Conservation (phyloP, 1,139 yeast species). For the Pichia sp. region DNA sequence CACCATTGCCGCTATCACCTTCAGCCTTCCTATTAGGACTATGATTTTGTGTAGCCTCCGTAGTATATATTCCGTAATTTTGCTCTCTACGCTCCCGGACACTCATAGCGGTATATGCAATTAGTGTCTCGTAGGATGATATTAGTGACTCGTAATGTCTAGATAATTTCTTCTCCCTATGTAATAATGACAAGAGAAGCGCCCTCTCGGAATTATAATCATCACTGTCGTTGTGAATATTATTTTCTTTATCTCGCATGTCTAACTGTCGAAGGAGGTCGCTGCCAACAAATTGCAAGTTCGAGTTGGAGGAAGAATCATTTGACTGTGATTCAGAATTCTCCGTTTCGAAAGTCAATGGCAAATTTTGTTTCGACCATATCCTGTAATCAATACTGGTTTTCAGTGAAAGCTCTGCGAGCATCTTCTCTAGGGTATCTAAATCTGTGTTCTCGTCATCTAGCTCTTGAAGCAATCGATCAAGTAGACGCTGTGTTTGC, state of each 20-base stretch:
- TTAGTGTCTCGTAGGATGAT: conserved; percentile 12
- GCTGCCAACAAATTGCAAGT: neutral
- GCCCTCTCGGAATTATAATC: conserved; percentile 1
- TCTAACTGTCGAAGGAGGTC: neutral
- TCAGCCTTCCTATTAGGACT: neutral
- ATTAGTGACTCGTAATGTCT: conserved; percentile 24
- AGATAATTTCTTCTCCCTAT: conserved; percentile 27
- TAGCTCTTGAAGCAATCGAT: conserved; percentile 26
- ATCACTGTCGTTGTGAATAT: neutral
- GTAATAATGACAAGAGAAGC: conserved; percentile 13
- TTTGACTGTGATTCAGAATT: neutral
- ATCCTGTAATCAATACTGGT: conserved; percentile 17
- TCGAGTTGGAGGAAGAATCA: neutral
- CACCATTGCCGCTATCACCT: neutral
- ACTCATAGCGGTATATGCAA: conserved; percentile 8
- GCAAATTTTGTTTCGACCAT: conserved; percentile 7
- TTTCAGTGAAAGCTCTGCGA: conserved; percentile 19
- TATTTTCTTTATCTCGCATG: neutral
- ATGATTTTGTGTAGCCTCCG: neutral
- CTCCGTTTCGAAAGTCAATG: neutral
- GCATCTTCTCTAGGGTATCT: conserved; percentile 17
- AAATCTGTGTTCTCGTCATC: conserved; percentile 27
- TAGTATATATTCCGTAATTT: conserved; percentile 9
- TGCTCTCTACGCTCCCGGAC: conserved; percentile 12
- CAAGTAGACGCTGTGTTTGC: conserved; percentile 22